Conservation (phyloP, 2,329 filamentous ascomycete genomes). For the Fusarium algeriense region DNA sequence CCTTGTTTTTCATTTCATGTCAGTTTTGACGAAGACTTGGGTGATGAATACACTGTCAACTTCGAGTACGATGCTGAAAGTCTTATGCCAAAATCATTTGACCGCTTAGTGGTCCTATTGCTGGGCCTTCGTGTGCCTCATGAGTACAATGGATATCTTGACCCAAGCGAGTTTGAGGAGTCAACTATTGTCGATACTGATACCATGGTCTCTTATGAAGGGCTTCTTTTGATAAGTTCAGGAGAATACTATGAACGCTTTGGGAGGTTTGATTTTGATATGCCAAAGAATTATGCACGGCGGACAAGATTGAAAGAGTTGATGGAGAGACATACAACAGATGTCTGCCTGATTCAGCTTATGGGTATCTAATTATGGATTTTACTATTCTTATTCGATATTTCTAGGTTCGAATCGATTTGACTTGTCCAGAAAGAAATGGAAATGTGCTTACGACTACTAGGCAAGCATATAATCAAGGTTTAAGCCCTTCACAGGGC, state of each 20-base stretch:
- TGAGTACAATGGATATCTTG: rapidly evolving
- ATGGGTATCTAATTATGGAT: too few relatives aligned
- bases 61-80: neutral
- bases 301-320: neutral
- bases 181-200: neutral
- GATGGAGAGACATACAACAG: neutral
- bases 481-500: too few relatives aligned
- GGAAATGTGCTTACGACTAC: too few relatives aligned
- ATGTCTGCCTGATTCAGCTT: neutral
- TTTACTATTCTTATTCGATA: too few relatives aligned
- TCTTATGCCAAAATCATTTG: neutral
- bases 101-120: neutral
- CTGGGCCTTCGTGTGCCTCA: neutral
- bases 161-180: neutral
- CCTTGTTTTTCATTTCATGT: neutral
- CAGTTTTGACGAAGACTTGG: neutral
- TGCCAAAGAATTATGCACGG: neutral
- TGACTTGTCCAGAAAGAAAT: too few relatives aligned
- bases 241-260: neutral
- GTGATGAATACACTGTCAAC: neutral
- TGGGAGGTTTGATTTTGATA: neutral
- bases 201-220: neutral
- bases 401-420: too few relatives aligned
- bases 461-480: too few relatives aligned
- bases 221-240: neutral